Evolutionary conservation across 2,329 filamentous ascomycete genomes (phyloP).

Genomic region (Fusarium sp.): DNA sequence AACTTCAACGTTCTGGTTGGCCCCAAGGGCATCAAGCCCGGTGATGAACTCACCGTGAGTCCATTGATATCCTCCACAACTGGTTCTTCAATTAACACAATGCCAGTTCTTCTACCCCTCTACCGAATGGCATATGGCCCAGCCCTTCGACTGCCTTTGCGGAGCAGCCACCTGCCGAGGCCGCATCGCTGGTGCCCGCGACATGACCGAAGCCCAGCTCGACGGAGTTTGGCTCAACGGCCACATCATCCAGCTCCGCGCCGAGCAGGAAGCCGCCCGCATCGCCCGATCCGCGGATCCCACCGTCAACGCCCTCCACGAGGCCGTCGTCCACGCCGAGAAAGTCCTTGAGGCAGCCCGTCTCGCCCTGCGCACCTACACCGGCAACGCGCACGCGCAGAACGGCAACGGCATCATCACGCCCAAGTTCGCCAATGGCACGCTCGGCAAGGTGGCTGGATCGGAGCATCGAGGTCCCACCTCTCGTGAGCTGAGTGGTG

Average conservation of each 20-base stretch:
- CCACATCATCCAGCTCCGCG: constrained; percentile 65
- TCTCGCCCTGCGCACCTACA: constrained; percentile 54
- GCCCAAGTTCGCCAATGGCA: constrained; percentile 37
- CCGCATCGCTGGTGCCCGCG: constrained; percentile 67
- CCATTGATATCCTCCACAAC: no score
- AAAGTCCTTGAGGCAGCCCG: constrained; percentile 57
- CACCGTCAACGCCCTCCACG: constrained; percentile 53
- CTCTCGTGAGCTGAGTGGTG: constrained; percentile 64
- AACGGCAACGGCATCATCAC: constrained; percentile 29
- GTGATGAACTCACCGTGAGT: constrained; percentile 65
- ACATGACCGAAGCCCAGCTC: constrained; percentile 63
- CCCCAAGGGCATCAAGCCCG: constrained; percentile 60
- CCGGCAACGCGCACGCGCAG: constrained; percentile 13
- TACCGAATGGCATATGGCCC: constrained; percentile 77
- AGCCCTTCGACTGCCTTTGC: constrained; percentile 73
- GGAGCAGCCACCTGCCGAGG: constrained; percentile 64
- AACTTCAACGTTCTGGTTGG: constrained; percentile 65
- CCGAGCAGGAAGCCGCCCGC: constrained; percentile 47
- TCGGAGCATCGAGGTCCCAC: constrained; percentile 56
- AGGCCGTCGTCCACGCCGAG: constrained; percentile 56
- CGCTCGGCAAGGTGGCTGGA: constrained; percentile 38
- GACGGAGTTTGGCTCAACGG: constrained; percentile 67
- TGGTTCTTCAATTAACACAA: constrained; percentile 2
- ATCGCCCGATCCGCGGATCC: constrained; percentile 46
- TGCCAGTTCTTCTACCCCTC: constrained; percentile 74